These are phyloP conservation scores for Alternaria burnsii DNA, from an alignment of 2,329 filamentous ascomycete species.

Conservation along the genomic window DNA sequence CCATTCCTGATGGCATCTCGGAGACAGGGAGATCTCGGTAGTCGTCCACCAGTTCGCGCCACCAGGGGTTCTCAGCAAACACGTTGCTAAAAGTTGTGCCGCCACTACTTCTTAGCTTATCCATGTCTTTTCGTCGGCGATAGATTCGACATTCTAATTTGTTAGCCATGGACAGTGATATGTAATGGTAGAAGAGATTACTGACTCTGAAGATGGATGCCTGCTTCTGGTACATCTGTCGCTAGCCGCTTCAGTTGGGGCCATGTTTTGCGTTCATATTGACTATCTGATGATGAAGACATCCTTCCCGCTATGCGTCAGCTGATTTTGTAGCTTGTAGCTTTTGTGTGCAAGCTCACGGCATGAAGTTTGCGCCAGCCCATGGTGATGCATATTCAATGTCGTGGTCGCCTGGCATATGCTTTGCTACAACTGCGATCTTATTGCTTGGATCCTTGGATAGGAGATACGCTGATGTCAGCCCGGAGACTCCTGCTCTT, in stretches of 20 bases:
- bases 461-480: constrained; percentile 69
- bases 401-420: constrained; percentile 93
- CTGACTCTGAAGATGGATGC: constrained; percentile 74
- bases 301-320: constrained; percentile 3
- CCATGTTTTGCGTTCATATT: constrained; percentile 46
- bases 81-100: constrained; percentile 53
- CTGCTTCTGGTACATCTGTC: constrained; percentile 74
- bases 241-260: constrained; percentile 52
- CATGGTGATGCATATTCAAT: constrained; percentile 92
- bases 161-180: not conserved
- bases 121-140: constrained; percentile 6
- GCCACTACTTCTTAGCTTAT: constrained; percentile 61
- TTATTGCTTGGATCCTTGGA: constrained; percentile 44
- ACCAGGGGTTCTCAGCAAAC: constrained; percentile 69
- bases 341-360: constrained; percentile 10
- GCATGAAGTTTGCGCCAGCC: constrained; percentile 74
- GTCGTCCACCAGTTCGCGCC: not conserved
- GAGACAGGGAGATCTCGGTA: constrained; percentile 54
- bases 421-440: constrained; percentile 72
- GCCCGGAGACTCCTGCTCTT: constrained; percentile 71
- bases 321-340: not conserved
- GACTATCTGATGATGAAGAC: constrained; percentile 5
- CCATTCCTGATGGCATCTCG: constrained; percentile 67
- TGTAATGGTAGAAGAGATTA: constrained; percentile 44
- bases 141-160: constrained; percentile 1